Percentiles rank a stretch among this genome's conserved stretches.
phyloP scores from a whole-genome alignment of 2,329 filamentous ascomycete species.

The Apiospora hydei region DNA sequence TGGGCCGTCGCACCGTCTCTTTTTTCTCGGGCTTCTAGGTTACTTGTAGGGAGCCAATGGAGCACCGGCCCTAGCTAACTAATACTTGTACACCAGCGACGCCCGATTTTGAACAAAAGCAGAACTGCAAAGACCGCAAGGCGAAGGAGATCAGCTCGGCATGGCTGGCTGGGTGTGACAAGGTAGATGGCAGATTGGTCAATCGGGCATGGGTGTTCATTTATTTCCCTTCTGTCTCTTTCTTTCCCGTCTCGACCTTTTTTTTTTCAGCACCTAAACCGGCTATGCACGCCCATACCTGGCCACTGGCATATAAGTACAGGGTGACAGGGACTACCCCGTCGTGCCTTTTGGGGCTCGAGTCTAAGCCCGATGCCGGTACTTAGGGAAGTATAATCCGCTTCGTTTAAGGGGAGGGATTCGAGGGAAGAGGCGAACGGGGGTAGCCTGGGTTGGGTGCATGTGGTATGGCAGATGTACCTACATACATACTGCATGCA shows the following conservation, averaged over 20 bases:
- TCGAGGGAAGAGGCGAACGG: not conserved
- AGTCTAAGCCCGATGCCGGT: slow-evolving; percentile 8
- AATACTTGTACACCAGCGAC: not conserved
- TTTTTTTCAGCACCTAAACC: not conserved
- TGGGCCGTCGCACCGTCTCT: slow-evolving; percentile 14
- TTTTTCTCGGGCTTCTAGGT: not conserved
- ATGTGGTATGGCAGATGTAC: too few relatives aligned
- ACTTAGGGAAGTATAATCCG: slow-evolving; percentile 9
- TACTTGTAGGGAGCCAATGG: not conserved
- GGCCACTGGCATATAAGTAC: not conserved
- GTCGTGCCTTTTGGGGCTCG: not conserved
- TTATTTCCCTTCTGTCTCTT: not conserved
- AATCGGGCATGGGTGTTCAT: not conserved
- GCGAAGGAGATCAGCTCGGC: not conserved
- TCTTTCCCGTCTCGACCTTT: not conserved
- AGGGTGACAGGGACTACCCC: slow-evolving; percentile 2
- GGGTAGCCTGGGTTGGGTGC: not conserved
- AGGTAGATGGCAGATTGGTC: not conserved
- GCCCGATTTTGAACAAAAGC: not conserved
- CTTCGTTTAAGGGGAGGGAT: not conserved
- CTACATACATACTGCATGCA: not conserved
- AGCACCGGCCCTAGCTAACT: slow-evolving; percentile 10
- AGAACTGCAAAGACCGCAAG: not conserved
- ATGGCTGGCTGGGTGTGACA: not conserved
- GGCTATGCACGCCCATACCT: not conserved